Evolutionary conservation across 2,329 filamentous ascomycete species (phyloP).

Genomic region (Diaporthe sp.): DNA sequence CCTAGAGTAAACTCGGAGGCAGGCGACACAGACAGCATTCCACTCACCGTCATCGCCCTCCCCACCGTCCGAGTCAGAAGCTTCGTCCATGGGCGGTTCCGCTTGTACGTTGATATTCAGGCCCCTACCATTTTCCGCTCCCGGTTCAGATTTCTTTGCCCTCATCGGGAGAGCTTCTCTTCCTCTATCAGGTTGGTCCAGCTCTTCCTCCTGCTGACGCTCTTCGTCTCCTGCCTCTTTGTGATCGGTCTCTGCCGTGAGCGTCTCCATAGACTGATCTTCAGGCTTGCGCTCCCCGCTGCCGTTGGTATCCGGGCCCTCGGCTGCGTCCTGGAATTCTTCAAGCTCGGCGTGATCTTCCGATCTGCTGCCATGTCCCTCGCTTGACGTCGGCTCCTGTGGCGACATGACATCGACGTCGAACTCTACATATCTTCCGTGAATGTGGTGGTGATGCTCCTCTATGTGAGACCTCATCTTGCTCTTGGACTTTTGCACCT

Average conservation of each 20-base stretch:
- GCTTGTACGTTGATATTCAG: background rate
- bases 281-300: background rate
- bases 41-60: conserved; percentile 43
- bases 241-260: too few relatives aligned
- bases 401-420: conserved; percentile 32
- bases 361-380: background rate
- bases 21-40: conserved; percentile 55
- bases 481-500: conserved; percentile 40
- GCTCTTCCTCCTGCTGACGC: background rate
- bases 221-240: background rate
- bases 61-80: conserved; percentile 32
- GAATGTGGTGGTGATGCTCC: background rate
- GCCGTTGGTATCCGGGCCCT: background rate
- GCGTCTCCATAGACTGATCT: background rate
- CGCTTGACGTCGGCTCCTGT: conserved; percentile 35
- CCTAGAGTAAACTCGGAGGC: conserved; percentile 51
- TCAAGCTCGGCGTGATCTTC: background rate
- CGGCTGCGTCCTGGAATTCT: conserved; percentile 4
- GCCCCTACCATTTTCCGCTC: background rate
- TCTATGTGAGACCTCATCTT: conserved; percentile 39
- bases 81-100: conserved; percentile 20
- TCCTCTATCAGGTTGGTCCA: background rate
- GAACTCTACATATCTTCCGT: conserved; percentile 42
- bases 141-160: background rate
- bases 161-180: background rate